phyloP scores from a whole-genome alignment of 768 basidiomycete species.

The Xerocomellus dryophilus region DNA sequence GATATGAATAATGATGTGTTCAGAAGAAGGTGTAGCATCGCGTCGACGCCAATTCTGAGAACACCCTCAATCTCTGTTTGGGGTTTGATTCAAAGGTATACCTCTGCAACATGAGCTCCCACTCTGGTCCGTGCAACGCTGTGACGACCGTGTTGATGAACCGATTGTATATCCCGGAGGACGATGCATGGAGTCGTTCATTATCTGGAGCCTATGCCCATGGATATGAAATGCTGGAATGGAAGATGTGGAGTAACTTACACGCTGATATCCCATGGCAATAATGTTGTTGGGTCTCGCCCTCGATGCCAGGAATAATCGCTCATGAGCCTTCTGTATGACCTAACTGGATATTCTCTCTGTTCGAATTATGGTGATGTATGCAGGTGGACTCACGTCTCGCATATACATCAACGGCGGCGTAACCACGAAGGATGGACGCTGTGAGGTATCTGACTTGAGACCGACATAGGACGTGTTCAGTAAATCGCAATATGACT shows the following conservation, averaged over 20 bases:
- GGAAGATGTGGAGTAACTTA: slow-evolving; percentile 26
- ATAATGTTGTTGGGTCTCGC: slow-evolving; percentile 54
- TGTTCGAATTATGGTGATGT: neutral
- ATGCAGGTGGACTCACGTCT: slow-evolving; percentile 40
- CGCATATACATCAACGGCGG: slow-evolving; percentile 50
- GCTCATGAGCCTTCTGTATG: slow-evolving; percentile 58
- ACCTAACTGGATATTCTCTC: slow-evolving; percentile 38
- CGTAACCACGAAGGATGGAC: slow-evolving; percentile 28
- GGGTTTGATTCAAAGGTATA: slow-evolving; percentile 19
- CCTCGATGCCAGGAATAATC: slow-evolving; percentile 41
- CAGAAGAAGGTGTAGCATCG: slow-evolving; percentile 75
- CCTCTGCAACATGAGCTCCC: slow-evolving; percentile 65
- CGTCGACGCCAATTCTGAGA: slow-evolving; percentile 69
- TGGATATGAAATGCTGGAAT: neutral
- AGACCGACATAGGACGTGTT: slow-evolving; percentile 46
- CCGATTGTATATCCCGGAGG: slow-evolving; percentile 51
- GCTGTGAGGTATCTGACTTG: slow-evolving; percentile 20
- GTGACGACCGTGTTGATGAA: slow-evolving; percentile 77
- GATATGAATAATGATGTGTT: slow-evolving; percentile 72
- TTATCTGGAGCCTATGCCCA: slow-evolving; percentile 24
- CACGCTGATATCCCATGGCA: slow-evolving; percentile 62
- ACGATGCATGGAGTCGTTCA: slow-evolving; percentile 38
- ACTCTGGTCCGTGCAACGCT: slow-evolving; percentile 59
- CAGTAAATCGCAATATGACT: slow-evolving; percentile 38
- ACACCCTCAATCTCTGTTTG: neutral